Evolutionary conservation across 441 rosid genomes (phyloP), one percentile per base, ranked within the genome.

Genomic region (Populus hybrid): DNA sequence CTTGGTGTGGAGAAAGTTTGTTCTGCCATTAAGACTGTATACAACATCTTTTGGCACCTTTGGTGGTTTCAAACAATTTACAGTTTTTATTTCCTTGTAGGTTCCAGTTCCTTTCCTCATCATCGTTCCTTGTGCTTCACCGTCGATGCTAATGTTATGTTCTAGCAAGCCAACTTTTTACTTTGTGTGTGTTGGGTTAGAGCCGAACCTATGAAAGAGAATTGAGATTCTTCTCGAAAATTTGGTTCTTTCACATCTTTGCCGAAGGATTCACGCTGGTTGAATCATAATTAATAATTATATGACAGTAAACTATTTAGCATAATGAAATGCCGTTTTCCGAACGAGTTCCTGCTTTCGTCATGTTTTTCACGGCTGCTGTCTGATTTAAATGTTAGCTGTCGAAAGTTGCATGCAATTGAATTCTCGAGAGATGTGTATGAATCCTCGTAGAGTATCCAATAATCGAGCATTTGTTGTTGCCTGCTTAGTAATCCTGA

Each of bases 1-100:
- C 53, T 26, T 63, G 68, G 84, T 46, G 80, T 73, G 84, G 50
- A 70, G 68, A 79, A 74, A 46, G 77, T 67, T 35, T 2, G 32
- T 63, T 66, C 46, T 30, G 53, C 57, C 64, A 34, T 69, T 36
- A 28, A 46, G 69, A 24, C 59, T 23, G 18, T 72, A 65, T 42
- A 36, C 53, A 73, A 46, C 70, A 35, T 72, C 59, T 23, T 7
- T 23, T 10, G 64, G 73, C 81, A 70, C 73, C 74, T 70, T 66
- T 16, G 69, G 50, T 73, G 70, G 79, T 70, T 78, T 67, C n/a
- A 61, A 69, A 53, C 50, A 35, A 11, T 73, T 46, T 77, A 71
- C 72, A 53, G 34, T 50, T 75, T 59, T 72, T 30, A 21, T 35
- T 10, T 23, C 4, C 21, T 21, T 6, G 32, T 74, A 36, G 66